Evolutionary conservation across 1,139 yeast species (phyloP).

Genomic region (Taiozyma sp.): DNA sequence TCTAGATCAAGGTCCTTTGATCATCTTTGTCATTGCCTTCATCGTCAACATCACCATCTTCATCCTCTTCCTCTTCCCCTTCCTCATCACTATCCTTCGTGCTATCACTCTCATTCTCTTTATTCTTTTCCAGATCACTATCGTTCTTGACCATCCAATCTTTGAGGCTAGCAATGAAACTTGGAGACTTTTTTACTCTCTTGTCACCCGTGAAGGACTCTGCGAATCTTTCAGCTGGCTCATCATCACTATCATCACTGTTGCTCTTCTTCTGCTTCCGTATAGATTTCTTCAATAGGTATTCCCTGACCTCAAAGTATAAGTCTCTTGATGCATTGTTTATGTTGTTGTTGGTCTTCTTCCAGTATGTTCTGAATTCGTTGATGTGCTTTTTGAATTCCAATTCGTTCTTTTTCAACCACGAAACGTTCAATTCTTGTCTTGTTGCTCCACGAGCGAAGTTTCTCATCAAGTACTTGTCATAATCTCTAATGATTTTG

Average conservation of each 20-base stretch:
- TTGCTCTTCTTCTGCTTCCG: slow-evolving; percentile 15
- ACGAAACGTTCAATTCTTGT: slow-evolving; percentile 91
- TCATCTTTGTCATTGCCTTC: slow-evolving; percentile 3
- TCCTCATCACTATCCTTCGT: not conserved
- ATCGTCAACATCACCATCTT: not conserved
- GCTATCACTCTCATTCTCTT: not conserved
- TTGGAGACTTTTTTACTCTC: slow-evolving; percentile 26
- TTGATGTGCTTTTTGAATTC: slow-evolving; percentile 87
- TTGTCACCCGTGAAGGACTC: slow-evolving; percentile 37
- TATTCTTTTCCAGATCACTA: slow-evolving; percentile 10
- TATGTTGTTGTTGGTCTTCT: slow-evolving; percentile 63
- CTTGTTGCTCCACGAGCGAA: slow-evolving; percentile 97
- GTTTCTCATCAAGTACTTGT: slow-evolving; percentile 92
- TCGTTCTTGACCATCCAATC: slow-evolving; percentile 58
- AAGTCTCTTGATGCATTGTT: slow-evolving; percentile 77
- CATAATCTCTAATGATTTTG: slow-evolving; percentile 90
- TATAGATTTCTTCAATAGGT: slow-evolving; percentile 48
- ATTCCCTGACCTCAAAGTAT: slow-evolving; percentile 78
- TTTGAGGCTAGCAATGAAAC: slow-evolving; percentile 58
- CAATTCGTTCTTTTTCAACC: slow-evolving; percentile 95
- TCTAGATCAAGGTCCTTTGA: not conserved
- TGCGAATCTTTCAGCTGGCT: slow-evolving; percentile 36
- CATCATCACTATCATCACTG: slow-evolving; percentile 43
- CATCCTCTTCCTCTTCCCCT: not conserved
- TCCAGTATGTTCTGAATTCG: slow-evolving; percentile 83